Conservation (phyloP, 73 alveolate species). For the Diophrys appendiculata region DNA sequence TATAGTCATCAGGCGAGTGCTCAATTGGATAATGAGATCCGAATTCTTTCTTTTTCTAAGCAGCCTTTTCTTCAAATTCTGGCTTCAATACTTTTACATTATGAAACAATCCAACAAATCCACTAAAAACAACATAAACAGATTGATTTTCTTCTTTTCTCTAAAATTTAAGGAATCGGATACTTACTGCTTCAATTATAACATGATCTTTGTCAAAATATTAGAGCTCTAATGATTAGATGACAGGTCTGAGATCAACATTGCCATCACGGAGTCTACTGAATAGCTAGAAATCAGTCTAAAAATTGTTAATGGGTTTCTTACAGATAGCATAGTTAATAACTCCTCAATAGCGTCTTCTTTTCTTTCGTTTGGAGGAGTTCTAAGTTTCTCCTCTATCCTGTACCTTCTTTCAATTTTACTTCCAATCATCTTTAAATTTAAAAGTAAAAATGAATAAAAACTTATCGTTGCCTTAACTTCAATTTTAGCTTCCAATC, state of each 20-base stretch:
- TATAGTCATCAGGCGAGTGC: too few species aligned
- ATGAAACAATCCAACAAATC: not conserved
- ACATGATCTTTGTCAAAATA: constrained; percentile 4
- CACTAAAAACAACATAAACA: not conserved
- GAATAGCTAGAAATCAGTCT: not conserved
- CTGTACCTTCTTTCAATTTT: not conserved
- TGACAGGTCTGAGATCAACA: not conserved
- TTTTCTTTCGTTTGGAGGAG: not conserved
- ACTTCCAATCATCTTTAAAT: not conserved
- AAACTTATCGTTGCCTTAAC: not conserved
- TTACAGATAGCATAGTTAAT: not conserved
- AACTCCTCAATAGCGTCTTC: not conserved
- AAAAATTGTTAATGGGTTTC: too few species aligned
- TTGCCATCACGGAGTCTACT: constrained; percentile 5
- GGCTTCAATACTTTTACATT: not conserved
- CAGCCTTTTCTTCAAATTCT: not conserved
- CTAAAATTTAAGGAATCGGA: too few species aligned
- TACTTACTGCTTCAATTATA: not conserved
- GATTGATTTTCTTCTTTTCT: not conserved
- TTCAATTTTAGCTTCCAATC: not conserved
- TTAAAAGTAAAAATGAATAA: not conserved
- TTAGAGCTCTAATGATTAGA: not conserved
- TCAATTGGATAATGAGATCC: too few species aligned
- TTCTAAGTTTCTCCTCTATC: not conserved
- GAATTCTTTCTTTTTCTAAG: not conserved